Evolutionary conservation across 768 basidiomycete genomes (phyloP).

Genomic region (Strobilomyces dryophilus): DNA sequence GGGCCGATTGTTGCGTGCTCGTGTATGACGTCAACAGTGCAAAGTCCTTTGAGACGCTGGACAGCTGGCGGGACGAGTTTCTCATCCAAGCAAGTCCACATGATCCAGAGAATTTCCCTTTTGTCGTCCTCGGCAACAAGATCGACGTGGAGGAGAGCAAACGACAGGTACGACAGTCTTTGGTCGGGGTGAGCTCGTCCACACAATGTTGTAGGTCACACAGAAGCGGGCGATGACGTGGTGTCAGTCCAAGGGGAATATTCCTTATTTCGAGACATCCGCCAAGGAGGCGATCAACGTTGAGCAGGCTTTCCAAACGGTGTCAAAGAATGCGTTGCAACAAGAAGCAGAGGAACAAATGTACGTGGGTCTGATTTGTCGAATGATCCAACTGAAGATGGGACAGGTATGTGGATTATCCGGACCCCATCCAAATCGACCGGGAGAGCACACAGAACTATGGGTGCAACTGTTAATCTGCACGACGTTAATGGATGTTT

Average conservation of each 20-base stretch:
- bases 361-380: conserved; percentile 44
- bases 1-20: conserved; percentile 97
- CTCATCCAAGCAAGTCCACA: conserved; percentile 98
- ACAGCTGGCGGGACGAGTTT: conserved; percentile 99
- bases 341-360: conserved; percentile 96
- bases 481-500: conserved; percentile 20
- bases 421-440: conserved; percentile 97
- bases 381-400: conserved; percentile 11
- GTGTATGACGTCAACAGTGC: conserved; percentile 99
- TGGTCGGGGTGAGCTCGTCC: background rate
- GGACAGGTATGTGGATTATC: conserved; percentile 94
- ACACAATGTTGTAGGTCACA: conserved; percentile 60
- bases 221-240: conserved; percentile 99
- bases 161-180: conserved; percentile 65
- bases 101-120: conserved; percentile 99
- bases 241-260: conserved; percentile 99
- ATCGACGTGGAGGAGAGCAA: conserved; percentile 99
- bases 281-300: conserved; percentile 99
- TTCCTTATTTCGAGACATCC: conserved; percentile 99
- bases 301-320: conserved; percentile 99
- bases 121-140: conserved; percentile 99
- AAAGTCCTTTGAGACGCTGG: conserved; percentile 97
- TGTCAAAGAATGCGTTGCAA: conserved; percentile 98
- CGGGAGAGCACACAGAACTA: conserved; percentile 88
- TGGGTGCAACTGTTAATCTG: conserved; percentile 81